phyloP scores from a whole-genome alignment of 805 yeast genomes.

The Yarrowia bubula region DNA sequence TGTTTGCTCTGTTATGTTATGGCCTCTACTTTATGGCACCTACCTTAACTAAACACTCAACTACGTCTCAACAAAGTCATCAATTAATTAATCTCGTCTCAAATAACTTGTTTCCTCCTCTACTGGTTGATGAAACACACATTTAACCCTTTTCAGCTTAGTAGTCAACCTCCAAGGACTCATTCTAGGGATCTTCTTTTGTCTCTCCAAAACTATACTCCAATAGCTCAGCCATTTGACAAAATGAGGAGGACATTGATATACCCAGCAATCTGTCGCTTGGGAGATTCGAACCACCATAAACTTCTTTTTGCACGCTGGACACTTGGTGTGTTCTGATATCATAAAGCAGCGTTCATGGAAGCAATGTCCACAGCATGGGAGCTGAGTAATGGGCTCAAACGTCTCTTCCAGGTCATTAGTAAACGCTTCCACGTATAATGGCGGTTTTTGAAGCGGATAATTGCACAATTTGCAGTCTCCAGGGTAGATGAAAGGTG shows the following conservation, averaged over 20 bases:
- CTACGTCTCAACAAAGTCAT: too few relatives aligned
- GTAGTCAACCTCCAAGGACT: neutral
- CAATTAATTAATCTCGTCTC: too few relatives aligned
- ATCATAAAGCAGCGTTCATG: neutral
- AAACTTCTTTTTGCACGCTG: neutral
- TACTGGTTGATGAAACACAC: neutral
- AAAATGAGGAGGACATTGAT: conserved; percentile 11
- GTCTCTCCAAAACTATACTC: neutral
- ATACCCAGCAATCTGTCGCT: neutral
- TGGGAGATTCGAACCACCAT: neutral
- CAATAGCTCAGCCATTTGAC: neutral
- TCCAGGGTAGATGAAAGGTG: neutral
- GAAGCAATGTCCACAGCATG: neutral
- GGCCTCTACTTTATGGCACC: too few relatives aligned
- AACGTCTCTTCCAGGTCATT: neutral
- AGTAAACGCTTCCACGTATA: neutral
- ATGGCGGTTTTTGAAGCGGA: neutral
- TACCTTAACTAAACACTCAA: too few relatives aligned
- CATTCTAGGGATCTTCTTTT: neutral
- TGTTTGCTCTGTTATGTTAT: too few relatives aligned
- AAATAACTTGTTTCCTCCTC: too few relatives aligned
- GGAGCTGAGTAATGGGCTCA: neutral
- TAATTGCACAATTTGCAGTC: neutral
- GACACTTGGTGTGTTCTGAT: neutral
- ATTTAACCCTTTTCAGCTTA: neutral